phyloP scores from a whole-genome alignment of 305 asterid species.

The Coffea humblotiana region DNA sequence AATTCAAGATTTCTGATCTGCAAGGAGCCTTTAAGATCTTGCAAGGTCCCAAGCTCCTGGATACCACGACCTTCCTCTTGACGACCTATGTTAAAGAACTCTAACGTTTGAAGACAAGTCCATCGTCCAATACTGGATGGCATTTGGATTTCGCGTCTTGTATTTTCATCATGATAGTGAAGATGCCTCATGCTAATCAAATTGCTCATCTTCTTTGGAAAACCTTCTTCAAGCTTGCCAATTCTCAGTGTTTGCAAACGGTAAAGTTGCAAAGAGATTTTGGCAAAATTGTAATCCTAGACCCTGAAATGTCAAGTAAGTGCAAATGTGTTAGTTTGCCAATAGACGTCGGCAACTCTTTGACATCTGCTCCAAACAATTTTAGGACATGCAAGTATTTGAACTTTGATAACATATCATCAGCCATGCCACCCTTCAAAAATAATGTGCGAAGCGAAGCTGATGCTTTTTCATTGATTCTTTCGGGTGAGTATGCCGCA shows the following conservation, averaged over 20 bases:
- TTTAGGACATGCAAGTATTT: neutral
- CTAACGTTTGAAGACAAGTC: neutral
- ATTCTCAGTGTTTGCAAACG: neutral
- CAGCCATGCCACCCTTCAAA: too few relatives aligned
- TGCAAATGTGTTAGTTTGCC: neutral
- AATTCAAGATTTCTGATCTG: constrained; percentile 26
- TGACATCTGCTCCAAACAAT: neutral
- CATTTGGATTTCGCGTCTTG: rapidly evolving
- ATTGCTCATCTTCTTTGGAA: neutral
- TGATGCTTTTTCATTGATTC: neutral
- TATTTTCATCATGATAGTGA: neutral
- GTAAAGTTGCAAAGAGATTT: neutral
- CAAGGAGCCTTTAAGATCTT: constrained; percentile 19
- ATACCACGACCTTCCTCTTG: constrained; percentile 26
- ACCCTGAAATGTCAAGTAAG: neutral
- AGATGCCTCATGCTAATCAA: constrained; percentile 8
- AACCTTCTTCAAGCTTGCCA: neutral
- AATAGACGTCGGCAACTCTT: neutral
- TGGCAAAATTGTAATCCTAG: neutral
- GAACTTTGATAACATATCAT: neutral
- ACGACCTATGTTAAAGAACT: neutral
- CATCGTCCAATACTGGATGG: neutral
- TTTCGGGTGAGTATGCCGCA: neutral
- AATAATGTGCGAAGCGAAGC: neutral
- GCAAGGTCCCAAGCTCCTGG: constrained; percentile 25